Evolutionary conservation across 345 rosid species (phyloP), one percentile per base, ranked within the genome.

Genomic region (Clausena lansium): DNA sequence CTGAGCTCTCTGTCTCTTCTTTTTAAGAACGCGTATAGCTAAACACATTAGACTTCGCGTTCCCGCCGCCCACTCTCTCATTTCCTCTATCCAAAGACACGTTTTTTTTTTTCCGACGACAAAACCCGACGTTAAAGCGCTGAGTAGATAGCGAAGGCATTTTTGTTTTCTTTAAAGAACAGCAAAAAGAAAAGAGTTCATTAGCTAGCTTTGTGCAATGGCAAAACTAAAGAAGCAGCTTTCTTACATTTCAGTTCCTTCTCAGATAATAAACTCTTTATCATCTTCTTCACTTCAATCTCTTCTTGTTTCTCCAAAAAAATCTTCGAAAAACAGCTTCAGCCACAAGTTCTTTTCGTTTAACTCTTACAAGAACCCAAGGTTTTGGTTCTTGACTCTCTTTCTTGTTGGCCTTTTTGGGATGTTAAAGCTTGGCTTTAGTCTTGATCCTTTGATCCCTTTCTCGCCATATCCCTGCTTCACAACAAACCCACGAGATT

Each of bases 221-320:
- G 91, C 84, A 7, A 79, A 75, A 74, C 75, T 84, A 50, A 85
- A 86, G 80, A 87, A 83, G 76, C 38, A 41, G 47, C 47, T 81
- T 57, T 79, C 82, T 36, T 91, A 84, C 87, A 89, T 91, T 61
- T 82, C 88, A 6, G 91, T 91, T 35, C 90, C 91, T 27, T 83
- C 91, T 75, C 91, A 84, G 79, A 84, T 89, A 68, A 89, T 88
- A 38, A 85, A 77, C 65, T 82, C 89, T 25, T 69, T 87, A 27
- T 87, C 95, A 25, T 92, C 94, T 70, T 87, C 90, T 66, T 88
- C 94, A 24, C 82, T 88, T 64, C 89, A 88, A 35, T 80, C 87
- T 28, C 90, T 91, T 69, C 88, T 93, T 50, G 82, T 90, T 59
- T 89, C 98, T 8, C 92, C 94, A 9, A 94, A 87, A 71, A 76